These are phyloP conservation scores for Taxillus chinensis DNA, from an alignment of 164 flowering plant species.

Conservation along the genomic window DNA sequence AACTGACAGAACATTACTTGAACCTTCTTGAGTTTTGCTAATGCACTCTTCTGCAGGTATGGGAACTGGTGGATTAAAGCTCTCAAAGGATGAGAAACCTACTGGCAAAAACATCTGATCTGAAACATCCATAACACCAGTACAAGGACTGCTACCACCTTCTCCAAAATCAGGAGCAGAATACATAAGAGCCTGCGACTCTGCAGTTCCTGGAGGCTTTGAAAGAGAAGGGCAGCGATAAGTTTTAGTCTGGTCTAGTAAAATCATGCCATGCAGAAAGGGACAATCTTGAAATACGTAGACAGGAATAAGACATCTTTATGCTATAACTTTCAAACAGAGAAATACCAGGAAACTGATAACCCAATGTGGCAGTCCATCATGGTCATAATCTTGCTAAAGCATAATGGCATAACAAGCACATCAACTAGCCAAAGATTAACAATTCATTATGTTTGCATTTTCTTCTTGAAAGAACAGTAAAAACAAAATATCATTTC, in stretches of 20 bases:
- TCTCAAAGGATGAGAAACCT: slow-evolving; percentile 53
- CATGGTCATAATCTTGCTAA: no score
- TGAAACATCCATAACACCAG: slow-evolving; percentile 57
- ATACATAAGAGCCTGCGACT: slow-evolving; percentile 63
- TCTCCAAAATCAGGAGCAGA: slow-evolving; percentile 66
- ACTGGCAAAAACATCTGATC: slow-evolving; percentile 72
- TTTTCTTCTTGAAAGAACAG: no score
- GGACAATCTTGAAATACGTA: background rate
- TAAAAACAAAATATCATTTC: no score
- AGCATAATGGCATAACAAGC: no score
- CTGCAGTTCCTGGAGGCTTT: slow-evolving; percentile 97
- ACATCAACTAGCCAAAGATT: no score
- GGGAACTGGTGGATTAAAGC: slow-evolving; percentile 43
- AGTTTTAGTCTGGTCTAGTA: slow-evolving; percentile 3
- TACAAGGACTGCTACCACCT: slow-evolving; percentile 59
- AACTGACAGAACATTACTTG: slow-evolving; percentile 27
- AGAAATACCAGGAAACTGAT: no score
- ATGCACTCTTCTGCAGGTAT: slow-evolving; percentile 39
- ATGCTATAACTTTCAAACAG: background rate
- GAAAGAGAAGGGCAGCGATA: slow-evolving; percentile 15
- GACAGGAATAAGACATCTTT: background rate
- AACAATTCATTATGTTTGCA: no score
- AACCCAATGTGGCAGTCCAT: no score
- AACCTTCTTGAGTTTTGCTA: slow-evolving; percentile 41
- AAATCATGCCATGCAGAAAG: background rate